Base-by-base conservation (phyloP, 192 early-diverging fungal species). In the Spizellomyces sp. region DNA sequence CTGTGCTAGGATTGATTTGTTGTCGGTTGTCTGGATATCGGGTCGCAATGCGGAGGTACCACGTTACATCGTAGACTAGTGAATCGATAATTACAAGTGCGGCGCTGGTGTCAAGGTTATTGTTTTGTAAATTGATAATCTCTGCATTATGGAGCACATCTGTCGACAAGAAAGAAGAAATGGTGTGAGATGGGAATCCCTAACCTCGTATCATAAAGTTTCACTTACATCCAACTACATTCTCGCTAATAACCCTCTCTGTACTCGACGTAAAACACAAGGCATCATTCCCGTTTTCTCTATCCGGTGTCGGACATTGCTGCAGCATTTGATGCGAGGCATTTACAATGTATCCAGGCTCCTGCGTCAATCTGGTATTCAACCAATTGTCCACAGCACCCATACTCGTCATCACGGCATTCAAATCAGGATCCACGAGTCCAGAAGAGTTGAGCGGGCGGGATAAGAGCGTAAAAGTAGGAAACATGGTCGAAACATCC, bases 171-270 rank as follows among this genome's bases (percentile, higher is more conserved):
- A 19, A 48, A 15, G 46, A 46, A 48, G n/a, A 6, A 0, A 47
- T 14, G 36, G 6, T 5, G 10, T 47, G 10, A 48, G 6, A 22
- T 52, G 17, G 14, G 8, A 67, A 2, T 0, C 47, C 12, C n/a
- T 6, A 68, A 58, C 21, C 9, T 7, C 19, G 12, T 36, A 3
- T 36, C 0, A 64, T 36, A 36, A 0, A 1, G 59, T 17, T n/a
- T 46, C 6, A 66, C 66, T 58, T 42, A 68, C 66, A 68, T 68
- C 66, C 66, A 19, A 68, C 55, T 44, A 56, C 66, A 57, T 27
- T 58, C 17, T 57, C 55, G 54, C 21, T 56, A 43, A 68, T 6
- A 21, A 58, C 21, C 12, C 8, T 8, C n/a, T 36, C 41, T 45
- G 48, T 56, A 8, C 43, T 46, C 21, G 36, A 14, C 65, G 65